These are phyloP conservation scores for Alternaria incomplexa DNA, from an alignment of 2,329 filamentous ascomycete species.

Conservation along the genomic window DNA sequence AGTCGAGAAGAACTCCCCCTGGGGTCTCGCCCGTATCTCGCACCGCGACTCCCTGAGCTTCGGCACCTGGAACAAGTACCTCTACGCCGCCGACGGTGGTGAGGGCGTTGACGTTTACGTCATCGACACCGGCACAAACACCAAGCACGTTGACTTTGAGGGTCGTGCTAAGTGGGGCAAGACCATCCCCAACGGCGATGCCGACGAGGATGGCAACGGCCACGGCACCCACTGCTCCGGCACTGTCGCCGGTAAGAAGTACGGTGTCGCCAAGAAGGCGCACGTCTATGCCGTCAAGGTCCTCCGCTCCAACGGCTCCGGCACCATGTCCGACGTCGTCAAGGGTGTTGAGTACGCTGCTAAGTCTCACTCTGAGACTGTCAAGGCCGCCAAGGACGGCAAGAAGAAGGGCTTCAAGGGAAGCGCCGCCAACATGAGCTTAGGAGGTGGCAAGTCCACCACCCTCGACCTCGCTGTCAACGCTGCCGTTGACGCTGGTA, in stretches of 20 bases:
- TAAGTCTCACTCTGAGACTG: slow-evolving; percentile 75
- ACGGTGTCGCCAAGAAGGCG: slow-evolving; percentile 99
- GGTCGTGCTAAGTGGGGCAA: slow-evolving; percentile 96
- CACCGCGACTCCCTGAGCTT: slow-evolving; percentile 89
- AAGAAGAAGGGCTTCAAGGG: slow-evolving; percentile 98
- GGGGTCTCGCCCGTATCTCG: slow-evolving; percentile 97
- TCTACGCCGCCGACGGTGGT: slow-evolving; percentile 86
- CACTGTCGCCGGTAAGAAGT: slow-evolving; percentile 97
- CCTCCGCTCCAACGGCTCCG: slow-evolving; percentile 93
- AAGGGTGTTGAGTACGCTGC: slow-evolving; percentile 98
- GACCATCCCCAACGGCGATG: slow-evolving; percentile 86
- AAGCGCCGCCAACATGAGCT: slow-evolving; percentile 98
- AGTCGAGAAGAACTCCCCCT: slow-evolving; percentile 92
- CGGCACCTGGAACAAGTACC: slow-evolving; percentile 96
- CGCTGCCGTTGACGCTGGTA: slow-evolving; percentile 85
- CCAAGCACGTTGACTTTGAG: slow-evolving; percentile 94
- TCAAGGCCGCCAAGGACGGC: slow-evolving; percentile 79
- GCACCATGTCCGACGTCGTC: slow-evolving; percentile 98
- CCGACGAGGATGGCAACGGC: slow-evolving; percentile 92
- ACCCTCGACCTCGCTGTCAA: slow-evolving; percentile 92
- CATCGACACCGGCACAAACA: slow-evolving; percentile 96
- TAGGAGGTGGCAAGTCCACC: slow-evolving; percentile 95
- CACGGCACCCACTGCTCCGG: slow-evolving; percentile 99
- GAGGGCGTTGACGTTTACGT: slow-evolving; percentile 99
- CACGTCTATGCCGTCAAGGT: slow-evolving; percentile 98